Evolutionary conservation across 2,329 filamentous ascomycete species (phyloP).

Genomic region (Parafenestella ontariensis): DNA sequence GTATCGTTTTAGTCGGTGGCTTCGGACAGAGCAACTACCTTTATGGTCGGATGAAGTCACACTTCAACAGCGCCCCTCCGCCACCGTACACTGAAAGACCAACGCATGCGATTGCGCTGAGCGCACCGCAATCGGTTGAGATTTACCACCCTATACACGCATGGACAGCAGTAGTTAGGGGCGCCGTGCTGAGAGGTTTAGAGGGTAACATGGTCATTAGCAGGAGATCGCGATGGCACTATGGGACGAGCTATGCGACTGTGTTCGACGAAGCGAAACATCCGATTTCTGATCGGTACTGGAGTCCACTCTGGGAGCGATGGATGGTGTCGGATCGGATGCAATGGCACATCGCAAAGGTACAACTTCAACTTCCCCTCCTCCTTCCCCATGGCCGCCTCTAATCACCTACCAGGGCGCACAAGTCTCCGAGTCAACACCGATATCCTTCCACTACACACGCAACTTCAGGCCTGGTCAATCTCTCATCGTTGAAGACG

Average conservation of each 20-base stretch:
- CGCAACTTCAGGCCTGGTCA: constrained; percentile 83
- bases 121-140: constrained; percentile 68
- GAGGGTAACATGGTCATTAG: constrained; percentile 83
- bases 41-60: constrained; percentile 70
- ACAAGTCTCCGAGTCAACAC: constrained; percentile 73
- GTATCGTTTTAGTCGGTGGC: constrained; percentile 82
- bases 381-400: neutral
- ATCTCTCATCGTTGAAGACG: constrained; percentile 78
- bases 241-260: constrained; percentile 82
- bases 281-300: constrained; percentile 75
- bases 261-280: constrained; percentile 80
- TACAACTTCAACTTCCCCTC: constrained; percentile 32
- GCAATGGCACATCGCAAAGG: constrained; percentile 86
- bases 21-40: constrained; percentile 82
- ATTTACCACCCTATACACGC: constrained; percentile 84
- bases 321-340: constrained; percentile 86
- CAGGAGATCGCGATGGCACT: constrained; percentile 75
- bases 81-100: constrained; percentile 71
- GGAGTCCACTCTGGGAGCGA: constrained; percentile 79
- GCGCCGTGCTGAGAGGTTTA: constrained; percentile 75
- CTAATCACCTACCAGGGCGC: constrained; percentile 63
- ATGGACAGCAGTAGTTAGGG: constrained; percentile 81
- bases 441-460: constrained; percentile 84
- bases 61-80: constrained; percentile 65
- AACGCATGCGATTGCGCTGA: constrained; percentile 65